Percentiles rank a stretch among this genome's conserved stretches.
Conservation (phyloP, 306 rosid species). For the Dryas octopetala region DNA sequence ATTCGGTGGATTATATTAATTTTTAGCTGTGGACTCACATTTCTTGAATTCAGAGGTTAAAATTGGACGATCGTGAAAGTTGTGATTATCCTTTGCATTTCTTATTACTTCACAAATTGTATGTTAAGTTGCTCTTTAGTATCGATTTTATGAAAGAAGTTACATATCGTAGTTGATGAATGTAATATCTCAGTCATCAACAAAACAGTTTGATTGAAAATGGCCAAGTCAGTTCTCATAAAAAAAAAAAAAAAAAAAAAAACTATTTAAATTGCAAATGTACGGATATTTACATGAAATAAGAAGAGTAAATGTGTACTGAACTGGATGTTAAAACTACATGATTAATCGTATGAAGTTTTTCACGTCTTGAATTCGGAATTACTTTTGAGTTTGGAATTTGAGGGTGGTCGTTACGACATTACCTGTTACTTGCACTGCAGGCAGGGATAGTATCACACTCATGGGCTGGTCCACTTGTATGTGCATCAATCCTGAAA, state of each 20-base stretch:
- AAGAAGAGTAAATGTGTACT: constrained; percentile 14
- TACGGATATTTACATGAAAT: not conserved
- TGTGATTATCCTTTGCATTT: too few relatives aligned
- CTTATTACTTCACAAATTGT: too few relatives aligned
- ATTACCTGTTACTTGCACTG: not conserved
- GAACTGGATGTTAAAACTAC: not conserved
- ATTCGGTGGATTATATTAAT: not conserved
- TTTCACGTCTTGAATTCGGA: too few relatives aligned
- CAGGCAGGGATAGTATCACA: not conserved
- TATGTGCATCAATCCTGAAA: not conserved
- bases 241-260: too few relatives aligned
- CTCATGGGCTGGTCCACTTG: not conserved
- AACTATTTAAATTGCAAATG: too few relatives aligned
- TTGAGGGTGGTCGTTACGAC: not conserved
- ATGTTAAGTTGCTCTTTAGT: too few relatives aligned
- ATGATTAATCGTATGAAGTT: not conserved
- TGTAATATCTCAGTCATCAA: too few relatives aligned
- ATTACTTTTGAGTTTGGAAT: not conserved
- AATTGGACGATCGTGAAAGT: too few relatives aligned
- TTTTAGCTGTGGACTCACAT: not conserved
- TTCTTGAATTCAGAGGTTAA: not conserved
- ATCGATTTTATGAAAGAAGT: too few relatives aligned
- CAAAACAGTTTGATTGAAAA: too few relatives aligned
- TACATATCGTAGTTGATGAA: too few relatives aligned
- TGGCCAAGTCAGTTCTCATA: too few relatives aligned